These are phyloP conservation scores for Colletotrichum sp. DNA, from an alignment of 2,329 filamentous ascomycete species.

Conservation along the genomic window DNA sequence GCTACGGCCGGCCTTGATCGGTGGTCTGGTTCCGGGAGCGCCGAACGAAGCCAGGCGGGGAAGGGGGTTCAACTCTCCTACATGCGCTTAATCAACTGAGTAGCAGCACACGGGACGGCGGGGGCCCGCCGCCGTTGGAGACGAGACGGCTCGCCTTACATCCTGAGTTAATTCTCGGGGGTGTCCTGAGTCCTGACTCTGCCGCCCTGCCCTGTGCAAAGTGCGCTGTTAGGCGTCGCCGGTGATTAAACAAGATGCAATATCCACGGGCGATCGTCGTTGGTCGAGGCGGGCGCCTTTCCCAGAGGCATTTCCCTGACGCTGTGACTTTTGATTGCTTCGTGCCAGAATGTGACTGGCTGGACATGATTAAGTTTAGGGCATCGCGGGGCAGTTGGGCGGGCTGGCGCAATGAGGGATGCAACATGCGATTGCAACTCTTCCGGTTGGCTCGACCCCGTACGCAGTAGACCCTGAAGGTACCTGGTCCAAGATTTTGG, in stretches of 20 bases:
- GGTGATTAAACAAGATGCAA: background rate
- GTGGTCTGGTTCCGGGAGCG: background rate
- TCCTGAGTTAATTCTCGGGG: background rate
- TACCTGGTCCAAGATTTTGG: background rate
- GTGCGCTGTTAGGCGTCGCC: background rate
- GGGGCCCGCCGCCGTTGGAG: background rate
- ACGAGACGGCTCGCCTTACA: background rate
- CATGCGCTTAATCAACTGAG: background rate
- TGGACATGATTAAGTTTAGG: background rate
- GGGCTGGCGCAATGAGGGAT: background rate
- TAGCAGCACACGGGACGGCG: background rate
- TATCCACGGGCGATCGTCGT: background rate
- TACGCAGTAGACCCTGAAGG: background rate
- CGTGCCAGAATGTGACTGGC: background rate
- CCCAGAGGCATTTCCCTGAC: background rate
- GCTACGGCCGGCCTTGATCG: background rate
- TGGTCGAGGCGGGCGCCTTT: background rate
- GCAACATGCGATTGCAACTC: background rate
- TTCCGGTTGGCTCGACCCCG: background rate
- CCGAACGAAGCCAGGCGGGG: constrained; percentile 14
- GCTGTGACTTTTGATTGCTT: background rate
- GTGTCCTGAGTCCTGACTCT: background rate
- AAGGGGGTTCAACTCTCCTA: background rate
- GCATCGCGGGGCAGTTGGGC: background rate
- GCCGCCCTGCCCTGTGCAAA: background rate